Conservation (phyloP, 2,329 filamentous ascomycete species). For the Zalaria obscura region DNA sequence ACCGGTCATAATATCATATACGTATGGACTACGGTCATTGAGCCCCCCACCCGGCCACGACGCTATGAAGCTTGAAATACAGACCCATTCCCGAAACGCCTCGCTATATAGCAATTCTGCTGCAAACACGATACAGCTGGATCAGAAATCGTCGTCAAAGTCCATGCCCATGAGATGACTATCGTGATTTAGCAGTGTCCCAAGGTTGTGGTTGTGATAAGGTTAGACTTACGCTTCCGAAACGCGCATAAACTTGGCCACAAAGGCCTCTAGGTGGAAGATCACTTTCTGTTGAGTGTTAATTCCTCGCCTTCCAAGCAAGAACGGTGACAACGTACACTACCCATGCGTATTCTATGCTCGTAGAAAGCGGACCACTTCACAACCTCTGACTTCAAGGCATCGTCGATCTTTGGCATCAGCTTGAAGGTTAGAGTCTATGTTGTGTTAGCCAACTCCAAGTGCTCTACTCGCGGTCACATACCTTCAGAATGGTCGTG, state of each 20-base stretch:
- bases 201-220: not conserved
- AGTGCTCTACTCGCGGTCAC: not conserved
- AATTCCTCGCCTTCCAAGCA: not conserved
- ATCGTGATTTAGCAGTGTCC: not conserved
- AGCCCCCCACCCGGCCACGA: too few relatives aligned
- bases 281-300: constrained; percentile 57
- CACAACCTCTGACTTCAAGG: constrained; percentile 79
- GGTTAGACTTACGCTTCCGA: constrained; percentile 44
- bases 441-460: constrained; percentile 1
- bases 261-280: constrained; percentile 95
- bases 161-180: constrained; percentile 65
- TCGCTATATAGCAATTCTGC: constrained; percentile 10
- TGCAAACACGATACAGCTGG: not conserved
- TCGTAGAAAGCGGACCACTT: constrained; percentile 97
- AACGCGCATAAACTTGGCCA: constrained; percentile 96
- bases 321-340: constrained; percentile 23
- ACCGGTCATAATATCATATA: too few relatives aligned
- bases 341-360: constrained; percentile 81
- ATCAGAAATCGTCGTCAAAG: constrained; percentile 27
- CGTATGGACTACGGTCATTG: too few relatives aligned
- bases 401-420: constrained; percentile 74
- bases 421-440: constrained; percentile 84
- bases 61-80: too few relatives aligned
- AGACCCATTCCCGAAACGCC: constrained; percentile 2
- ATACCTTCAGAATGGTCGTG: constrained; percentile 74